Percentiles rank a stretch among this genome's conserved stretches.
Evolutionary conservation across 495 filamentous ascomycete species (phyloP).

Genomic region (Penicillium desertorum): DNA sequence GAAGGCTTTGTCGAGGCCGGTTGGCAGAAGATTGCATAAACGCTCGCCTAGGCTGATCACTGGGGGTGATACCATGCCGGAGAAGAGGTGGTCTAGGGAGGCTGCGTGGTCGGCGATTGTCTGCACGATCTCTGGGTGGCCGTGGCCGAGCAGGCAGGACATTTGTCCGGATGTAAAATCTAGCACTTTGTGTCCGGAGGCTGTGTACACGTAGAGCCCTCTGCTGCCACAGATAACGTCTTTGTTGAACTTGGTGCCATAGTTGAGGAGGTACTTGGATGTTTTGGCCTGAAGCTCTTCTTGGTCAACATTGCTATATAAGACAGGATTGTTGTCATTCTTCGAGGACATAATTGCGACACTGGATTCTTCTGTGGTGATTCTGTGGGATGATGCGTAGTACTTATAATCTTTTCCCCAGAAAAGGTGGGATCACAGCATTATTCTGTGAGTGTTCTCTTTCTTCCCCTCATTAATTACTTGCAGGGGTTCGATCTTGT

Average conservation of each 20-base stretch:
- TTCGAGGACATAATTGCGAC: background rate
- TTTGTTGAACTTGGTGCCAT: conserved; percentile 18
- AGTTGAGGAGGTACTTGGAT: conserved; percentile 13
- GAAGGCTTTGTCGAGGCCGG: conserved; percentile 47
- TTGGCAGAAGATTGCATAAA: conserved; percentile 40
- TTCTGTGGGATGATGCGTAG: conserved; percentile 19
- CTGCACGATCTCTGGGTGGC: conserved; percentile 50
- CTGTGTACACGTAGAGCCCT: conserved; percentile 27
- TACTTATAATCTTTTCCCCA: too few relatives aligned
- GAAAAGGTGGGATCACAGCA: too few relatives aligned
- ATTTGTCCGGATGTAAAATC: conserved; percentile 55
- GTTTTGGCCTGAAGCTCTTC: conserved; percentile 10
- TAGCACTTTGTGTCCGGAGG: conserved; percentile 35
- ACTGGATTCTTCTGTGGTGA: conserved; percentile 10
- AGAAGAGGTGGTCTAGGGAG: conserved; percentile 50
- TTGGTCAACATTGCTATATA: conserved; percentile 9
- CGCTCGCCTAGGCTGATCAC: conserved; percentile 43
- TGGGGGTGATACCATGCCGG: conserved; percentile 50
- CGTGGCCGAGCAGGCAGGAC: conserved; percentile 51
- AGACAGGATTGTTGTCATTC: conserved; percentile 1
- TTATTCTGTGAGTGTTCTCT: too few relatives aligned
- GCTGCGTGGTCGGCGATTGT: conserved; percentile 40
- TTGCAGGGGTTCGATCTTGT: too few relatives aligned
- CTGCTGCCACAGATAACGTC: conserved; percentile 25
- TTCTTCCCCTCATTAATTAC: too few relatives aligned